A percentile compares a stretch with the other conserved stretches of the same genome.
Conservation (phyloP, 108 stramenopile species). For the Skeletonema menzelii region DNA sequence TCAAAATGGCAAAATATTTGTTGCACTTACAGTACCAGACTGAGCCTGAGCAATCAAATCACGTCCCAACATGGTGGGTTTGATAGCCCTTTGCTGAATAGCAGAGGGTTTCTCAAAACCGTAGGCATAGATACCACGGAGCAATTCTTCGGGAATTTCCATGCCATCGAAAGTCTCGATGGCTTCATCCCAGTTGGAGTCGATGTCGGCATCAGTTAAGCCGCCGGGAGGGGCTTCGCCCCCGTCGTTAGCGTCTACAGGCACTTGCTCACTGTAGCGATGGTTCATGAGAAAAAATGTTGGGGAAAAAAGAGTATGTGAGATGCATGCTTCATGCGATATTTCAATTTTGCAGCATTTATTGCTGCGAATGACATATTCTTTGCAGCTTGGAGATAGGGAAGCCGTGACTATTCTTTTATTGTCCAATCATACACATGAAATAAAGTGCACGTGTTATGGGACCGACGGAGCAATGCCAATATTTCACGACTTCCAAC, state of each 20-base stretch:
- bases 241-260: conserved; percentile 31
- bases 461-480: not conserved
- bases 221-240: conserved; percentile 56
- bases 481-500: not conserved
- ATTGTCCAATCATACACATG: not conserved
- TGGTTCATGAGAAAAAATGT: not conserved
- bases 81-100: conserved; percentile 99
- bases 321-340: not conserved
- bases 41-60: conserved; percentile 99
- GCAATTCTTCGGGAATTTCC: conserved; percentile 95
- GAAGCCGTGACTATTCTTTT: not conserved
- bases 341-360: not conserved
- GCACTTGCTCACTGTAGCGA: conserved; percentile 34
- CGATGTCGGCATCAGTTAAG: conserved; percentile 87
- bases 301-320: not conserved
- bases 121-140: conserved; percentile 98
- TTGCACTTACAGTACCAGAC: conserved; percentile 93
- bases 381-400: not conserved
- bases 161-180: conserved; percentile 96
- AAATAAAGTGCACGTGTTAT: not conserved
- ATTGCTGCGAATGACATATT: not conserved
- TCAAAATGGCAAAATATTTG: not conserved
- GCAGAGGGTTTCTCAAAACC: conserved; percentile 99
- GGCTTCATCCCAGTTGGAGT: conserved; percentile 93
- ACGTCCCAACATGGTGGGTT: conserved; percentile 93